Evolutionary conservation across 1,284 basidiomycete genomes (phyloP), one percentile per base, ranked within the genome.

Genomic region (Rhodotorula sp.): DNA sequence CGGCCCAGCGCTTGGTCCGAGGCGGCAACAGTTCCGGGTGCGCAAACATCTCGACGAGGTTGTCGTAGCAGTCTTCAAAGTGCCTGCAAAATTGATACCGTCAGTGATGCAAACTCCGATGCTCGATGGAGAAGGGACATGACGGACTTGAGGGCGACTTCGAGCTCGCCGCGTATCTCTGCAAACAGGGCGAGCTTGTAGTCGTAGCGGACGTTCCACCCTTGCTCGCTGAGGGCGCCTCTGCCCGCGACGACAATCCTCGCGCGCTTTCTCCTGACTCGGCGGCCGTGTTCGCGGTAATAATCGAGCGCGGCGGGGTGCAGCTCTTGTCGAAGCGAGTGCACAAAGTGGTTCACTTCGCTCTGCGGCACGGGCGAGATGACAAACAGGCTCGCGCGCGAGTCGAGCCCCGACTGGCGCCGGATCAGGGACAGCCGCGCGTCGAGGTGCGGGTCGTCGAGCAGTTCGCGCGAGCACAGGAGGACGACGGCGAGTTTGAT

Each of bases 161-260:
- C 92, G 72, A 91, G 87, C 80, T 98, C 95, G 26, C 91, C 89
- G 66, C 93, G 84, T 77, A 97, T 91, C 82, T 99, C 96, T 1
- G 95, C 93, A 81, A 98, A 97, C 75, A 91, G 91, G 0, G 90
- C 96, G 84, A 96, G 90, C 83, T 98, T 99, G 84, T 93, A 98
- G 80, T 97, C 93, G 79, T 96, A 95, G 29, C 96, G 85, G n/a
- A 96, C 92, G 0, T 89, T 91, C 94, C 96, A 98, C 0, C 96
- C 95, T 81, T 93, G 90, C 0, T 90, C 86, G 23, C 90, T 84
- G 10, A 98, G 73, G 82, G 2, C 89, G 87, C 34, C 89, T 85
- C 4, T 85, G 78, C 54, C 84, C 79, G 39, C 78, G 68, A 51
- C 76, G 12, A n/a, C 58, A n/a, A 60, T 60, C 61, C 59, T 82